Percentiles rank a stretch among this genome's conserved stretches.
Evolutionary conservation across 2,329 filamentous ascomycete species (phyloP).

Genomic region (Davidsoniella virescens): DNA sequence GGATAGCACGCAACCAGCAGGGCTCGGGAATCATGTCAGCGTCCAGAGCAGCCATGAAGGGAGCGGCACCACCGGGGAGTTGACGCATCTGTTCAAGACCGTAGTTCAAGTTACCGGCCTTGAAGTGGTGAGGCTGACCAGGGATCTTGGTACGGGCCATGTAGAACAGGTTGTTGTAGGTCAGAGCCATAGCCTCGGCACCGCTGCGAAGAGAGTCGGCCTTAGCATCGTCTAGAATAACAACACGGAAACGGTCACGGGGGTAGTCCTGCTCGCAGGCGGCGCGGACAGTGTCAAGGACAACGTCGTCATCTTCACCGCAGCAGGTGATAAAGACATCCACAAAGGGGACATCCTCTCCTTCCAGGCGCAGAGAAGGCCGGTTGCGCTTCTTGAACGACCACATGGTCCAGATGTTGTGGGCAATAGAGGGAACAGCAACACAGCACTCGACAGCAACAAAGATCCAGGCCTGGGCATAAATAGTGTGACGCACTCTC

Average conservation of each 20-base stretch:
- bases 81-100: constrained; percentile 33
- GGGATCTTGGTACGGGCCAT: constrained; percentile 33
- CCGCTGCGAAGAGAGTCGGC: constrained; percentile 26
- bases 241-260: constrained; percentile 32
- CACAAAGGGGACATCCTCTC: constrained; percentile 34
- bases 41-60: constrained; percentile 47
- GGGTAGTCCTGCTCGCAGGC: constrained; percentile 41
- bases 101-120: constrained; percentile 48
- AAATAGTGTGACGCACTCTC: constrained; percentile 23
- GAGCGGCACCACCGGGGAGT: constrained; percentile 37
- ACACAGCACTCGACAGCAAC: constrained; percentile 37
- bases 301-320: constrained; percentile 37
- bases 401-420: constrained; percentile 42
- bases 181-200: constrained; percentile 22
- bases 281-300: constrained; percentile 40
- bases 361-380: constrained; percentile 35
- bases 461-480: constrained; percentile 39
- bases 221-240: constrained; percentile 39
- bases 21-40: constrained; percentile 52
- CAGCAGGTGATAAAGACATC: constrained; percentile 43
- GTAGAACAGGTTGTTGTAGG: constrained; percentile 35
- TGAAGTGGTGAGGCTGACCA: constrained; percentile 39
- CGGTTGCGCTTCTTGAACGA: constrained; percentile 36
- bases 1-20: constrained; percentile 40
- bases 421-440: constrained; percentile 37